phyloP scores from a whole-genome alignment of 305 asterid genomes.

The Rubia peregrina region DNA sequence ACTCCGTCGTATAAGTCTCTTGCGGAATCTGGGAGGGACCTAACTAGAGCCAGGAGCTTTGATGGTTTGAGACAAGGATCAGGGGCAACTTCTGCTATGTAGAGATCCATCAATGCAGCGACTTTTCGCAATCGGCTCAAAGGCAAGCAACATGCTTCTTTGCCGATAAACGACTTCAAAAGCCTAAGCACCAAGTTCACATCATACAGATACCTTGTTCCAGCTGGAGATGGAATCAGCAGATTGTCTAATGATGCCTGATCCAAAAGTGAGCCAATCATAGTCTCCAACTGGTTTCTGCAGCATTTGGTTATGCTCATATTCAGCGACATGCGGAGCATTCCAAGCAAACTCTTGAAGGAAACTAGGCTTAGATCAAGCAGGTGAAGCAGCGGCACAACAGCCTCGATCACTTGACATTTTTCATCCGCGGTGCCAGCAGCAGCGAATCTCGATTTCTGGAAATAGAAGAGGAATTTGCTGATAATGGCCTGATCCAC shows the following conservation, averaged over 20 bases:
- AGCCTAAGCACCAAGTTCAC: constrained; percentile 65
- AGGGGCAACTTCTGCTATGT: constrained; percentile 74
- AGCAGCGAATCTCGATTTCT: constrained; percentile 40
- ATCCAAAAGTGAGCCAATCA: constrained; percentile 69
- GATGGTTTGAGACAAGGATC: constrained; percentile 61
- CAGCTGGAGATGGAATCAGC: constrained; percentile 54
- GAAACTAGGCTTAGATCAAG: constrained; percentile 46
- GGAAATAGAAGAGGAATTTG: constrained; percentile 61
- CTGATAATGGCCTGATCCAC: constrained; percentile 47
- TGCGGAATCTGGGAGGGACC: constrained; percentile 58
- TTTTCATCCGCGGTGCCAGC: constrained; percentile 32
- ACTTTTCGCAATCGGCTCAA: constrained; percentile 55
- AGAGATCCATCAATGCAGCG: constrained; percentile 52
- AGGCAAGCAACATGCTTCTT: constrained; percentile 54
- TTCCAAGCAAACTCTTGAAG: constrained; percentile 54
- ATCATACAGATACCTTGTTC: constrained; percentile 51
- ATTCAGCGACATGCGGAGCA: constrained; percentile 41
- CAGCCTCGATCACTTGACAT: constrained; percentile 35
- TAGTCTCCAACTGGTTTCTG: constrained; percentile 42
- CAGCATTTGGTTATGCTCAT: constrained; percentile 33
- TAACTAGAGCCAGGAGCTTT: constrained; percentile 50
- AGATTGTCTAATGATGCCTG: constrained; percentile 56
- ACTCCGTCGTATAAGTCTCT: constrained; percentile 54
- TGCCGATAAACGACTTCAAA: constrained; percentile 45
- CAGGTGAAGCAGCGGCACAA: constrained; percentile 46